These are phyloP conservation scores for Stentor roeselii DNA, from an alignment of 73 alveolate species.

Conservation along the genomic window DNA sequence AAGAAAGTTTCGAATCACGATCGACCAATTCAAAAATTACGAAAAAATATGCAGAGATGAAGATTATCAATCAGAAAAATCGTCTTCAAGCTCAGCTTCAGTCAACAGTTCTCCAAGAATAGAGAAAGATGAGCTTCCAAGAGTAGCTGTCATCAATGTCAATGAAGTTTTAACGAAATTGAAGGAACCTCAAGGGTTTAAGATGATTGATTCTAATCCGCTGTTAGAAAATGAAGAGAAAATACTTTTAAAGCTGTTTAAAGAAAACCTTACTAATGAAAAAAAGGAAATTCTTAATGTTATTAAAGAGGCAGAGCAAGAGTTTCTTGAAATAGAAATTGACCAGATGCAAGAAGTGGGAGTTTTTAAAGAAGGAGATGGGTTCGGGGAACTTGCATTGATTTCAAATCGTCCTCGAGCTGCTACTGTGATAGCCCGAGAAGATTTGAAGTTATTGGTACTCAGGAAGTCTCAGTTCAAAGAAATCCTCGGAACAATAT, in stretches of 20 bases:
- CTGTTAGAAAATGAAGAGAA: neutral
- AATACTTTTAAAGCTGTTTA: no score
- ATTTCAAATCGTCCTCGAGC: conserved; percentile 61
- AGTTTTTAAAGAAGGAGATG: conserved; percentile 25
- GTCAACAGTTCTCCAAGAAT: no score
- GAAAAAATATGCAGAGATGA: neutral
- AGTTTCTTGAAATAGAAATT: neutral
- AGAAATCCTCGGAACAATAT: conserved; percentile 26
- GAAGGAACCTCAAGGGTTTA: neutral
- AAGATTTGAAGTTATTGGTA: conserved; percentile 32
- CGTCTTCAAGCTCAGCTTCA: neutral
- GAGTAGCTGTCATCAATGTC: neutral
- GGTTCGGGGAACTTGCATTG: conserved; percentile 59
- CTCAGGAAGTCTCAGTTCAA: conserved; percentile 43
- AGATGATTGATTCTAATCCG: neutral
- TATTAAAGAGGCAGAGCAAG: neutral
- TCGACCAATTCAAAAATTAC: no score
- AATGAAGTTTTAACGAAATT: neutral
- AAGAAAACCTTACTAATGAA: neutral
- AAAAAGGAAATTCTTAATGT: neutral
- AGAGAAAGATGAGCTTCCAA: neutral
- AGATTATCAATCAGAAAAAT: neutral
- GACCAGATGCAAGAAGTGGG: neutral
- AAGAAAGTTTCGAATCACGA: neutral
- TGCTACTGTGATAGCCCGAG: conserved; percentile 46